These are phyloP conservation scores for Calocybe indica DNA, from an alignment of 768 basidiomycete genomes.

Conservation along the genomic window DNA sequence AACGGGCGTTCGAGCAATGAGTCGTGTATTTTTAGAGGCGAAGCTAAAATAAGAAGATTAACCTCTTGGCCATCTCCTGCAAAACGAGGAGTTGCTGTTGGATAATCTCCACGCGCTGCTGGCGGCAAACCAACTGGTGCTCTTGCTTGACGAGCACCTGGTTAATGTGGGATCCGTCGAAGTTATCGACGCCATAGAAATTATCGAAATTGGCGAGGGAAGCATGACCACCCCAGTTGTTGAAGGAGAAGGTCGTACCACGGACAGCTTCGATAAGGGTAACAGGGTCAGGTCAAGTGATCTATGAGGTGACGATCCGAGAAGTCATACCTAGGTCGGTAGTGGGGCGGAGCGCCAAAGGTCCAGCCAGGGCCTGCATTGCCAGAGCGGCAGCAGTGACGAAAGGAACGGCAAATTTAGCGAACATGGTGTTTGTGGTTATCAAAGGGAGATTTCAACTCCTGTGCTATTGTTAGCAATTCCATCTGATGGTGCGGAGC, in stretches of 20 bases:
- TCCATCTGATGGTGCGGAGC: neutral
- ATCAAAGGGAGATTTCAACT: slow-evolving; percentile 12
- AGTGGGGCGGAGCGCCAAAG: slow-evolving; percentile 18
- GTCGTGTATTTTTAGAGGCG: neutral
- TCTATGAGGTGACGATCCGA: neutral
- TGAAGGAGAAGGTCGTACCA: slow-evolving; percentile 17
- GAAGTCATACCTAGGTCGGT: slow-evolving; percentile 19
- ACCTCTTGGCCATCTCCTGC: slow-evolving; percentile 43
- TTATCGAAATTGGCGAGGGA: slow-evolving; percentile 35
- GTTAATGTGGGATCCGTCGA: slow-evolving; percentile 28
- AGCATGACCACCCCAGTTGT: slow-evolving; percentile 32
- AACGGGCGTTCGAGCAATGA: neutral
- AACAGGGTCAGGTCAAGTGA: neutral
- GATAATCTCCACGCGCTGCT: slow-evolving; percentile 30
- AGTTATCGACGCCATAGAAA: slow-evolving; percentile 40
- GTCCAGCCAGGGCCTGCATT: slow-evolving; percentile 22
- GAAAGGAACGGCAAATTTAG: slow-evolving; percentile 26
- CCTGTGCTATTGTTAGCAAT: neutral
- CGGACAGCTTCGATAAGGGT: slow-evolving; percentile 8
- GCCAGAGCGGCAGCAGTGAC: slow-evolving; percentile 25
- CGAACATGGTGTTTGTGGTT: slow-evolving; percentile 27
- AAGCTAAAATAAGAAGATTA: neutral
- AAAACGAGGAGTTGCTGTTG: slow-evolving; percentile 41
- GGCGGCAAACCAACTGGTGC: slow-evolving; percentile 33
- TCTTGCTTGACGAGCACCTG: slow-evolving; percentile 27